Percentiles rank a stretch among this genome's conserved stretches.
Evolutionary conservation across 768 basidiomycete species (phyloP).

Genomic region (Tubosaeta sp.): DNA sequence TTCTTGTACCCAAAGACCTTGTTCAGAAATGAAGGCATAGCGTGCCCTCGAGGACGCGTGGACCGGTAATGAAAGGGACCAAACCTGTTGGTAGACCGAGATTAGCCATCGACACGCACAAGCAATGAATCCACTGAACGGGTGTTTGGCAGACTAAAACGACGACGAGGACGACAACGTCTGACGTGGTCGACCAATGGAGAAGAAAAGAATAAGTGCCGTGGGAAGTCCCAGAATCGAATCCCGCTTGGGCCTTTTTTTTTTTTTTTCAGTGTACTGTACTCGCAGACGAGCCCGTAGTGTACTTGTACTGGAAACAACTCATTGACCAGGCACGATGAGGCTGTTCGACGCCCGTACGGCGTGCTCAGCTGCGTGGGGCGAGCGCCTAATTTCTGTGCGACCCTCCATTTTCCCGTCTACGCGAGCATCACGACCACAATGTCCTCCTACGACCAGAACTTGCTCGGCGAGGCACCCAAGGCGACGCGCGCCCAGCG

Average conservation of each 20-base stretch:
- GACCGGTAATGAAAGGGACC: constrained; percentile 2
- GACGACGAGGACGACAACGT: neutral
- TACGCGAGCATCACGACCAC: neutral
- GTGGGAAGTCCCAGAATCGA: constrained; percentile 15
- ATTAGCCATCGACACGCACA: constrained; percentile 6
- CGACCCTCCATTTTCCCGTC: neutral
- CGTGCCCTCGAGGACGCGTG: constrained; percentile 11
- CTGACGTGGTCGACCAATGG: neutral
- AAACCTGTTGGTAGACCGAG: neutral
- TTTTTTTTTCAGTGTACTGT: neutral
- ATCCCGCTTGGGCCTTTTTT: neutral
- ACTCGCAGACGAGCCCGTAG: too few species aligned
- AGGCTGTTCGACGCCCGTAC: constrained; percentile 21
- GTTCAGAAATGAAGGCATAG: constrained; percentile 65
- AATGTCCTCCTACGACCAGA: constrained; percentile 39
- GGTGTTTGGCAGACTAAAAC: neutral
- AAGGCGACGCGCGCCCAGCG: constrained; percentile 39
- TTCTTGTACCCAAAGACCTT: constrained; percentile 77
- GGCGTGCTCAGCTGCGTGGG: neutral
- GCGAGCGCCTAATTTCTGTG: constrained; percentile 18
- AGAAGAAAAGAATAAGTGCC: neutral
- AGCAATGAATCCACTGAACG: neutral
- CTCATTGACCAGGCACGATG: constrained; percentile 21
- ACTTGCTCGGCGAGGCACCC: constrained; percentile 37
- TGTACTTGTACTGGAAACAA: too few species aligned